Evolutionary conservation across 2,329 filamentous ascomycete genomes (phyloP), one percentile per base, ranked within the genome.

Genomic region (Elsinoe perseae): DNA sequence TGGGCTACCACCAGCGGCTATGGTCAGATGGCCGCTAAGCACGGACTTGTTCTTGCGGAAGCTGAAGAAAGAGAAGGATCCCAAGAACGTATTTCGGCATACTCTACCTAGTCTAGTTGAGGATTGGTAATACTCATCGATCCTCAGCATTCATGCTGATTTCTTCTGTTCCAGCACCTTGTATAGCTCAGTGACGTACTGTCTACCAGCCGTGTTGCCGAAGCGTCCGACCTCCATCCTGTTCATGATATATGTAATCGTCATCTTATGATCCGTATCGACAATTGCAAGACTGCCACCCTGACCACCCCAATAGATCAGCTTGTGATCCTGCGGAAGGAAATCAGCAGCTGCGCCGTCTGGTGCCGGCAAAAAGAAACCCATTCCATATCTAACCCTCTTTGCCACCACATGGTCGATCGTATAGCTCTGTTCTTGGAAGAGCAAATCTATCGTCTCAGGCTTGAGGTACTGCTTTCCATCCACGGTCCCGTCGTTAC

Each of bases 341-440:
- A 50, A 30, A 1, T 43, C 40, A 12, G 25, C 21, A n/a, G 28
- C 20, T 9, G 20, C 20, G 12, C 27, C 16, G n/a, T 50, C 27
- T 16, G 30, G 16, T 20, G 25, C 44, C 14, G 25, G 7, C 2
- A 50, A n/a, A 14, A 9, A 23, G 14, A 50, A 73, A 0, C 76
- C 76, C 27, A 75, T 69, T 0, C 75, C 76, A 43, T 73, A 75
- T 1, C 72, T 68, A 0, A 75, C 1, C 2, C 62, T 63, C 1
- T 56, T 7, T 0, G 66, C 64, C 0, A 74, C 46, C 1, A 72
- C 73, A 4, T 75, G 57, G 59, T 80, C 77, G 0, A 53, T 12
- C 0, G 75, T 75, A 9, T 65, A 61, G 0, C 69, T 42, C 59
- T 78, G 76, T 48, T 77, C 72, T 21, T 74, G 56, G 44, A 77